phyloP scores from a whole-genome alignment of 225 moss, liverwort and hornwort genomes.

The Bryum argenteum region DNA sequence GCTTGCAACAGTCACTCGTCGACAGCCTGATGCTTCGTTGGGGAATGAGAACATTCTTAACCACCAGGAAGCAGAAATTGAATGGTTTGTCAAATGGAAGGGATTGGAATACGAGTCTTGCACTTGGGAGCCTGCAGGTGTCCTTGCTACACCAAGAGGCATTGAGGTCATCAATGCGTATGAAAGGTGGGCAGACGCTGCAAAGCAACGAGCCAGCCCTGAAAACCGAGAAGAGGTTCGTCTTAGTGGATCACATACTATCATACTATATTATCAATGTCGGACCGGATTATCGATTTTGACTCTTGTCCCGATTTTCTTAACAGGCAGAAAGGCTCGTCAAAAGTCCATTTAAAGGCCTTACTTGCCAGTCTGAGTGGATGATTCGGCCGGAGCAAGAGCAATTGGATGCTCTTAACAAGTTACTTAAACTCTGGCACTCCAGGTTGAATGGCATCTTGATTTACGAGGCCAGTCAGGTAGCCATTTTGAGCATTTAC shows the following conservation, averaged over 20 bases:
- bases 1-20: slow-evolving; percentile 34
- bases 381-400: slow-evolving; percentile 51
- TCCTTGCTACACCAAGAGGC: slow-evolving; percentile 50
- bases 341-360: slow-evolving; percentile 37
- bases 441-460: slow-evolving; percentile 66
- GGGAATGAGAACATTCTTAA: slow-evolving; percentile 24
- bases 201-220: slow-evolving; percentile 48
- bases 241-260: slow-evolving; percentile 14
- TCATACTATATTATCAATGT: not conserved
- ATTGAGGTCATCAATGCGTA: slow-evolving; percentile 50
- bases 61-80: slow-evolving; percentile 38
- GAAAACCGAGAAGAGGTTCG: slow-evolving; percentile 71
- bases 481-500: slow-evolving; percentile 20
- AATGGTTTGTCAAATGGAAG: slow-evolving; percentile 98
- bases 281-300: slow-evolving; percentile 11
- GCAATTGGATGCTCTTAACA: slow-evolving; percentile 72
- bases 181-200: slow-evolving; percentile 65
- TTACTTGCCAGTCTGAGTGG: slow-evolving; percentile 68
- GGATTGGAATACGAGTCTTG: slow-evolving; percentile 84
- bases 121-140: slow-evolving; percentile 84
- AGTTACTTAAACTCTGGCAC: slow-evolving; percentile 70
- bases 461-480: slow-evolving; percentile 85
- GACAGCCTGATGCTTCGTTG: slow-evolving; percentile 44
- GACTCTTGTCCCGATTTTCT: slow-evolving; percentile 17
- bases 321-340: slow-evolving; percentile 58